Conservation (phyloP, 441 rosid genomes). For the Pelargonium fulgidum region DNA sequence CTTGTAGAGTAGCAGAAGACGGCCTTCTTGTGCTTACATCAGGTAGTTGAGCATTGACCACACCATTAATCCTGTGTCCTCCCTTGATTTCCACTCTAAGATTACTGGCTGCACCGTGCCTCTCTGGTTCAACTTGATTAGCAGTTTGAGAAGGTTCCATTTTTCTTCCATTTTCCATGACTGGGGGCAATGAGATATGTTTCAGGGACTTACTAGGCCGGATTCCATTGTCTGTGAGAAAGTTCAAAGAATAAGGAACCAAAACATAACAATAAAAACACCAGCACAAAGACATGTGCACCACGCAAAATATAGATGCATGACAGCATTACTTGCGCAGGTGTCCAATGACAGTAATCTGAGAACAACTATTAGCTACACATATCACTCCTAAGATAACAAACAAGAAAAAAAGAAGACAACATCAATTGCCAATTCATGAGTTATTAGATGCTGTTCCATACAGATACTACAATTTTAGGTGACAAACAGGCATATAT, state of each 20-base stretch:
- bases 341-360: slow-evolving; percentile 5
- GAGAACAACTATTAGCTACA: slow-evolving; percentile 14
- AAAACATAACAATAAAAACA: slow-evolving; percentile 13
- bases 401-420: slow-evolving; percentile 6
- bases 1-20: slow-evolving; percentile 19
- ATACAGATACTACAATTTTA: slow-evolving; percentile 16
- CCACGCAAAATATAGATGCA: not conserved
- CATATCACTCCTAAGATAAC: slow-evolving; percentile 14
- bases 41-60: slow-evolving; percentile 22
- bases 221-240: slow-evolving; percentile 44
- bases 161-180: slow-evolving; percentile 44
- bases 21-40: slow-evolving; percentile 22
- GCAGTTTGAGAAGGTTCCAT: slow-evolving; percentile 30
- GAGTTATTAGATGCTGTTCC: slow-evolving; percentile 17
- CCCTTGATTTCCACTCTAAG: slow-evolving; percentile 34
- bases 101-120: slow-evolving; percentile 27
- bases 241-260: slow-evolving; percentile 26
- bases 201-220: slow-evolving; percentile 38
- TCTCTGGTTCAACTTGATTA: slow-evolving; percentile 24
- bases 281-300: slow-evolving; percentile 1
- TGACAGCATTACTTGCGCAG: not conserved
- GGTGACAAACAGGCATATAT: slow-evolving; percentile 13
- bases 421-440: slow-evolving; percentile 24
- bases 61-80: slow-evolving; percentile 38
- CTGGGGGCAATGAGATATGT: slow-evolving; percentile 26